phyloP scores from a whole-genome alignment of 495 filamentous ascomycete species.

The Thermochaetoides thermophila region DNA sequence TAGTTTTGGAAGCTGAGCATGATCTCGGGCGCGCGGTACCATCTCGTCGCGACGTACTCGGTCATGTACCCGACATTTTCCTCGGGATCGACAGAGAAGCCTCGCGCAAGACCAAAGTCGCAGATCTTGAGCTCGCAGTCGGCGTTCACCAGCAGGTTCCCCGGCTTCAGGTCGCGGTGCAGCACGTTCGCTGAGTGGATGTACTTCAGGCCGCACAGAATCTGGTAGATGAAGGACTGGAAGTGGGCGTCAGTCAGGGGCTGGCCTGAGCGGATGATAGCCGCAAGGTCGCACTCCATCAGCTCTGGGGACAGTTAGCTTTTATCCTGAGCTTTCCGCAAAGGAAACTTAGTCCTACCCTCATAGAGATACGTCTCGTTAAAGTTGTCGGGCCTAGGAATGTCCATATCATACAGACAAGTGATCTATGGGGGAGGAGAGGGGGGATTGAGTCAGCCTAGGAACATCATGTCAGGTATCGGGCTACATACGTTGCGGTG shows the following conservation, averaged over 20 bases:
- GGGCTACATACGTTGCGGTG: conserved; percentile 47
- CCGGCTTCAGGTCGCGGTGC: conserved; percentile 91
- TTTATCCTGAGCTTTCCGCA: conserved; percentile 1
- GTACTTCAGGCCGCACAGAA: conserved; percentile 90
- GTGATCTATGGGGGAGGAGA: conserved; percentile 71
- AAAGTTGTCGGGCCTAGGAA: conserved; percentile 93
- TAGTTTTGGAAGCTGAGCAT: conserved; percentile 99
- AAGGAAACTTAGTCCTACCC: conserved; percentile 39
- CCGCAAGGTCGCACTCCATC: conserved; percentile 98
- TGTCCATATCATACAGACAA: conserved; percentile 99
- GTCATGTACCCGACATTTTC: conserved; percentile 99
- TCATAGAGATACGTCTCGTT: conserved; percentile 99
- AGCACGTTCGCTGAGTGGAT: conserved; percentile 97
- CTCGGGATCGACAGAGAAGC: conserved; percentile 91
- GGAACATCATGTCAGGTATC: conserved; percentile 8
- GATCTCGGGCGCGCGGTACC: conserved; percentile 97
- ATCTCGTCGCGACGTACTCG: conserved; percentile 95
- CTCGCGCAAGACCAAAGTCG: conserved; percentile 91
- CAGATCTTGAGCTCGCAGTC: conserved; percentile 99
- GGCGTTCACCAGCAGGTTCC: conserved; percentile 92
- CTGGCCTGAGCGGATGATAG: conserved; percentile 93
- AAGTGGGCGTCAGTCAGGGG: conserved; percentile 93
- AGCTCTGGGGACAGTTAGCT: conserved; percentile 46
- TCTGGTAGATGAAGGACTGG: conserved; percentile 91
- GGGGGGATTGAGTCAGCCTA: conserved; percentile 2